Conservation (phyloP, 305 asterid genomes). For the Solanum hybrid region DNA sequence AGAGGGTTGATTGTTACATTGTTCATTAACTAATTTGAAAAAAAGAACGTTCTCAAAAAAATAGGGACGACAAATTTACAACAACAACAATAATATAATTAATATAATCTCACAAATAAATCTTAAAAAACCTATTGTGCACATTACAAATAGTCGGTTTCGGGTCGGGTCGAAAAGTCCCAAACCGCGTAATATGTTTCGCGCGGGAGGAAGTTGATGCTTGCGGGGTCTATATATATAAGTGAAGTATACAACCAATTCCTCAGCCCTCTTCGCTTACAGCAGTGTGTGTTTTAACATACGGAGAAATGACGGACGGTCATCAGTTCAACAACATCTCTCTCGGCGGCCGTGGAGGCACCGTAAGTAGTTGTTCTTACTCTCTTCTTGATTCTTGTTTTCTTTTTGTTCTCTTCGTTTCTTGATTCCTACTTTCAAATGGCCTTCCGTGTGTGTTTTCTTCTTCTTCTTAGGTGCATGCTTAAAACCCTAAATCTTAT, state of each 20-base stretch:
- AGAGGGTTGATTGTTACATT: background rate
- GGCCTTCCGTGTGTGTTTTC: background rate
- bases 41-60: no score
- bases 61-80: background rate
- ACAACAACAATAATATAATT: background rate
- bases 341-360: conserved; percentile 91
- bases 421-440: background rate
- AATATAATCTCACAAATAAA: background rate
- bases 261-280: background rate
- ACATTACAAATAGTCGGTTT: background rate
- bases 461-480: background rate
- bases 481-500: background rate
- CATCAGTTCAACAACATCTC: conserved; percentile 68
- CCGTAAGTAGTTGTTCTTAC: conserved; percentile 44
- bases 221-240: background rate
- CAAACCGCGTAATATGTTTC: background rate
- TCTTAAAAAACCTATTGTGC: background rate
- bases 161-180: background rate
- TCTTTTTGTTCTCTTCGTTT: background rate
- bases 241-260: background rate
- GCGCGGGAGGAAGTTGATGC: conserved; percentile 4
- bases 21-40: background rate
- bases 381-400: background rate
- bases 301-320: conserved; percentile 62
- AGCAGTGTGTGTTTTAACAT: background rate